Percentiles rank a stretch among this genome's conserved stretches.
Conservation (phyloP, 257 asterid genomes). For the Leptodermis oblonga region DNA sequence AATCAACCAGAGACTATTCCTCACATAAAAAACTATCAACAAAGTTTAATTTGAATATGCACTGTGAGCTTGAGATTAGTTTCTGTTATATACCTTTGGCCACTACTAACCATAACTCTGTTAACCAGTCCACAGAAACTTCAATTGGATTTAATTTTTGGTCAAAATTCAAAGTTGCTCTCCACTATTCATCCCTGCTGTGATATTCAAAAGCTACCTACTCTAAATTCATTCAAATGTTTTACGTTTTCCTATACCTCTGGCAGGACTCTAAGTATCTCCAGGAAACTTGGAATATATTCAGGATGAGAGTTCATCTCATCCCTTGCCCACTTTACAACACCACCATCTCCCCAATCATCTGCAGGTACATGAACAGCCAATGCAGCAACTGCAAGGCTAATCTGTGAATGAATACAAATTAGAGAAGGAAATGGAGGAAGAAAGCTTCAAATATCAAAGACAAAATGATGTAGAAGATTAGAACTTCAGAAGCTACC, state of each 20-base stretch:
- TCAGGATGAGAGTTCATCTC: slow-evolving; percentile 93
- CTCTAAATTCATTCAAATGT: neutral
- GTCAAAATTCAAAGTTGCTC: neutral
- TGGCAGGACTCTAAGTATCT: slow-evolving; percentile 91
- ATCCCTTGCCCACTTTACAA: slow-evolving; percentile 78
- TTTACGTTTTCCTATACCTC: slow-evolving; percentile 49
- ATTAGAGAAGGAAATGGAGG: neutral
- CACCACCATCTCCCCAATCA: slow-evolving; percentile 97
- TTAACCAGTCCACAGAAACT: neutral
- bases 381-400: slow-evolving; percentile 99
- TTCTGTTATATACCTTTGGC: neutral
- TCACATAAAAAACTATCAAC: neutral
- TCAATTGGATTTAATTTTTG: neutral
- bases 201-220: neutral
- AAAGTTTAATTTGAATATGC: neutral
- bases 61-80: neutral
- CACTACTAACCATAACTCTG: neutral
- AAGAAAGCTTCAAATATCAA: slow-evolving; percentile 3
- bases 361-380: slow-evolving; percentile 94
- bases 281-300: slow-evolving; percentile 87
- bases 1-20: neutral
- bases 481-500: slow-evolving; percentile 41
- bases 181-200: neutral
- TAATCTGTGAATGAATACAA: slow-evolving; percentile 62
- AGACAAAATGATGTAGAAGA: slow-evolving; percentile 4